Conservation (phyloP, 176 grass and related monocot species). For the Raddia distichophylla region DNA sequence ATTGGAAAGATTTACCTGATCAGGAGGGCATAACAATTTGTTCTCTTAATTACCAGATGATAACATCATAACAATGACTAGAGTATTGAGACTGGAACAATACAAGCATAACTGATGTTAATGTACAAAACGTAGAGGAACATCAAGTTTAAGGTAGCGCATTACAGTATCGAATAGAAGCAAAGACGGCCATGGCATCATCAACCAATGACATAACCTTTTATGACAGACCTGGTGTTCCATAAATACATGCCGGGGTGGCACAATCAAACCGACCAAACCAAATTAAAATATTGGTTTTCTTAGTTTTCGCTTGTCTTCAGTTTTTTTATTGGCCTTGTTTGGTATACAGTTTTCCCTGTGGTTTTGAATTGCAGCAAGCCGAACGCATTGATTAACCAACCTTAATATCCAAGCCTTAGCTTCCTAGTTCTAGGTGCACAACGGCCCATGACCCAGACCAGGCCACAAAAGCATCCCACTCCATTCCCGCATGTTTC, state of each 20-base stretch:
- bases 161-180: conserved; percentile 16
- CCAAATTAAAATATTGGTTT: too few relatives aligned
- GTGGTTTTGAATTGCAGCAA: too few relatives aligned
- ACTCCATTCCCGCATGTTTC: too few relatives aligned
- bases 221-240: background rate
- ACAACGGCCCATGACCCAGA: too few relatives aligned
- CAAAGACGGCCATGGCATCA: background rate
- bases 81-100: background rate
- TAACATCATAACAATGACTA: conserved; percentile 11
- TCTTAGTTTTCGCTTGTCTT: too few relatives aligned
- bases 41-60: conserved; percentile 32
- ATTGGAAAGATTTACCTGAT: conserved; percentile 27
- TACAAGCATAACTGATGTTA: background rate
- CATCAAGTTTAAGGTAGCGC: conserved; percentile 13
- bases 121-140: background rate
- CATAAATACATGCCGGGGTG: background rate
- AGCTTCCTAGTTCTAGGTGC: too few relatives aligned
- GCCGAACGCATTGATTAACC: too few relatives aligned
- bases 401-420: too few relatives aligned
- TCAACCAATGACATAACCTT: conserved; percentile 3
- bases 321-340: too few relatives aligned
- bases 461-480: too few relatives aligned
- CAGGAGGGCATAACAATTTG: background rate
- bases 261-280: too few relatives aligned
- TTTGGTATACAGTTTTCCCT: too few relatives aligned